Base-by-base conservation (phyloP, 306 rosid species). In the Boehmeria nivea region DNA sequence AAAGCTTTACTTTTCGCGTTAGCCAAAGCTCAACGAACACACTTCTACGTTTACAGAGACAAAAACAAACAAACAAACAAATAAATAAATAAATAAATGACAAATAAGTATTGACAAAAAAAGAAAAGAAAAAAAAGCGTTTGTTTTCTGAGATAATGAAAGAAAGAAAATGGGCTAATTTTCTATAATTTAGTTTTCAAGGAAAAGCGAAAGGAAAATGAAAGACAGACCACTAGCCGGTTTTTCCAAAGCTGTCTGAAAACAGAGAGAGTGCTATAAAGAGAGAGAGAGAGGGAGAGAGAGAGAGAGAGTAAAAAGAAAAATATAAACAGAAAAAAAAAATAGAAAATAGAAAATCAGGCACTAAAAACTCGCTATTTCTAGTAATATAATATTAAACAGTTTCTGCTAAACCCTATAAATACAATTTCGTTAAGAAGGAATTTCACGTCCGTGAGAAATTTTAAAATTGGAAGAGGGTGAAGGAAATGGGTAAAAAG, bases 381-480 rank as follows among this genome's bases (percentile, higher is more conserved):
- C 28, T 7, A 59, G 43, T 31, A 31, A 31, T 10, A 45, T 11
- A 59, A 6, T 59, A 43, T 43, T 59, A 59, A 25, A 59, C 16
- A 42, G 42, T 57, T 28, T 75, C 36, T 31, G 71, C 84, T 68
- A 81, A 74, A 67, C 74, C 87, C 94, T 52, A 84, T 87, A 72
- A 81, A 55, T 81, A 77, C 75, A 84, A 79, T 81, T 65, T 73
- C 64, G 83, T 87, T 79, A 63, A 79, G 69, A 76, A 55, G 7
- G 67, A 63, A 7, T 79, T 81, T 87, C 77, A 75, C 76, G 83
- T 87, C 89, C 96, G 89, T 66, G 75, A 72, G 67, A 75, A 61
- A 70, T 20, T 73, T 69, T 68, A 27, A 61, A 67, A 55, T 69
- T 56, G 38, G 63, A 6, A 47, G 66, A 64, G 50, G 83, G 76